phyloP scores from a whole-genome alignment of 805 yeast genomes.

The Komagataella pastoris region DNA sequence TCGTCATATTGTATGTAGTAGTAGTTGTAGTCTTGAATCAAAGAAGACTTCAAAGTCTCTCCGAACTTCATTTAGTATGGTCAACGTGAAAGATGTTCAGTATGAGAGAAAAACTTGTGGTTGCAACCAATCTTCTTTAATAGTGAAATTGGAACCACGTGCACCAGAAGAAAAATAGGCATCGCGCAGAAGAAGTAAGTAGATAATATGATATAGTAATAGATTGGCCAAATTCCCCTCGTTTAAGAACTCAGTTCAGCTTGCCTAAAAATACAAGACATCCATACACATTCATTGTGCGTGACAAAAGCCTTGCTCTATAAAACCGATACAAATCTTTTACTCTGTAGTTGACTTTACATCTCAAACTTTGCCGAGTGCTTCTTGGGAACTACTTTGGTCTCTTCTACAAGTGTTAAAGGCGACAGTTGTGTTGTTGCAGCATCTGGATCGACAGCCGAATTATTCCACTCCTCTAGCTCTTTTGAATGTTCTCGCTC shows the following conservation, averaged over 20 bases:
- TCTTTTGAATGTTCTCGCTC: conserved; percentile 70
- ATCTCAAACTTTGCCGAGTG: not conserved
- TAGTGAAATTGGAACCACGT: not conserved
- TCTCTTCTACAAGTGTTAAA: not conserved
- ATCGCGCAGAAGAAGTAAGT: too few species aligned
- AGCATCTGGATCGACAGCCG: conserved; percentile 13
- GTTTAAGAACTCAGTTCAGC: too few species aligned
- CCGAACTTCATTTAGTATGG: conserved; percentile 73
- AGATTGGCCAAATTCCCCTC: too few species aligned
- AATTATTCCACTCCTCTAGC: conserved; percentile 56
- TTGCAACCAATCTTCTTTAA: not conserved
- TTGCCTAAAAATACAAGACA: too few species aligned
- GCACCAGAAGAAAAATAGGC: not conserved
- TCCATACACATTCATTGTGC: too few species aligned
- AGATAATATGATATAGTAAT: too few species aligned
- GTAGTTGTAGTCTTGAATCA: conserved; percentile 81
- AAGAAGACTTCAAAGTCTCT: conserved; percentile 78
- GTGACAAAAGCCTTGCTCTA: not conserved
- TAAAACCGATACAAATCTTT: not conserved
- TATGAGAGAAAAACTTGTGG: not conserved
- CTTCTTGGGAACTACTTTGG: not conserved
- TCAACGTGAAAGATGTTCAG: not conserved
- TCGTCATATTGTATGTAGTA: conserved; percentile 90
- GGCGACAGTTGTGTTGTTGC: not conserved
- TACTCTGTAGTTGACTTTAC: not conserved